Percentiles rank a stretch among this genome's conserved stretches.
Evolutionary conservation across 1,284 basidiomycete species (phyloP).

Genomic region (Pterula multifida): DNA sequence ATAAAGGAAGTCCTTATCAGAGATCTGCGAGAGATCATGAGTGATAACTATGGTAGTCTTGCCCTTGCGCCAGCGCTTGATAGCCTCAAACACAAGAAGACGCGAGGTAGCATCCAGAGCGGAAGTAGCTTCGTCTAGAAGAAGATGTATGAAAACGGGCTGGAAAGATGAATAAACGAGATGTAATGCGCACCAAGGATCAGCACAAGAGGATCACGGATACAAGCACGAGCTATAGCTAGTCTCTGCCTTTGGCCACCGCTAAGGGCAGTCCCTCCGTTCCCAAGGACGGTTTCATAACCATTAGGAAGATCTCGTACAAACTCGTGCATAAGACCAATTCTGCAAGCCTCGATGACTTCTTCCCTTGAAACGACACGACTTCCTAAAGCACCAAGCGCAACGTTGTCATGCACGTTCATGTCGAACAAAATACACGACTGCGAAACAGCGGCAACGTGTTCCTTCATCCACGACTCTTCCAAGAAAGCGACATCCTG

Average conservation of each 20-base stretch:
- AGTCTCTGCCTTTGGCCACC: slow-evolving; percentile 93
- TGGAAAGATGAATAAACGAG: slow-evolving; percentile 4
- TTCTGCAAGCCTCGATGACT: slow-evolving; percentile 74
- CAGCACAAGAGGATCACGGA: slow-evolving; percentile 83
- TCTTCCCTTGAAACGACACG: slow-evolving; percentile 51
- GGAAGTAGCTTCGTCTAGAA: slow-evolving; percentile 90
- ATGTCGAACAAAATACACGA: slow-evolving; percentile 72
- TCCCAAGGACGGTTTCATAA: slow-evolving; percentile 78
- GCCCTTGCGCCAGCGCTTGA: slow-evolving; percentile 73
- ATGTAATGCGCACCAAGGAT: slow-evolving; percentile 64
- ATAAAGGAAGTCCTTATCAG: slow-evolving; percentile 76
- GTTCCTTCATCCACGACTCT: slow-evolving; percentile 53
- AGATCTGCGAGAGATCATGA: slow-evolving; percentile 86
- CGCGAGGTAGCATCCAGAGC: slow-evolving; percentile 87
- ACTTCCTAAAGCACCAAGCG: slow-evolving; percentile 53
- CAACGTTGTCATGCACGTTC: slow-evolving; percentile 83
- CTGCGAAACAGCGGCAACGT: slow-evolving; percentile 76
- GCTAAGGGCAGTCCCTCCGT: slow-evolving; percentile 66
- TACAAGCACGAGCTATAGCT: slow-evolving; percentile 79
- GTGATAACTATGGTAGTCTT: slow-evolving; percentile 95
- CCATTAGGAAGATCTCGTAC: slow-evolving; percentile 73
- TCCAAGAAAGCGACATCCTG: slow-evolving; percentile 72
- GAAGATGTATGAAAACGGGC: slow-evolving; percentile 3
- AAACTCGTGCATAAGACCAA: slow-evolving; percentile 84
- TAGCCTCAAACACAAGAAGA: slow-evolving; percentile 79